Conservation (phyloP, 73 alveolate species). For the Paramecium caudatum region DNA sequence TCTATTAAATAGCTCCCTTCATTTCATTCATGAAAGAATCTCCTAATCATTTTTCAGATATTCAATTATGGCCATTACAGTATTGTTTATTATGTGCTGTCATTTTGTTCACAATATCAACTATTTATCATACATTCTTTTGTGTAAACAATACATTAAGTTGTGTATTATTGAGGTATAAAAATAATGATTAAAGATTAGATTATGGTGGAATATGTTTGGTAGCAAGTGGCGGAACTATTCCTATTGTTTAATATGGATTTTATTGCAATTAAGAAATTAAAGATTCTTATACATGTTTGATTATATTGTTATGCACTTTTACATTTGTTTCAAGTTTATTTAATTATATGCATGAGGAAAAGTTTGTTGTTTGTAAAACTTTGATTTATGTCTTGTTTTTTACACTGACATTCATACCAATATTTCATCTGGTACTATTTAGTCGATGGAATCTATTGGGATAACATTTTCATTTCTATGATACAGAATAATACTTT, state of each 20-base stretch:
- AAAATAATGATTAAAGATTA: too few relatives aligned
- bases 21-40: conserved; percentile 21
- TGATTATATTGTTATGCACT: conserved; percentile 76
- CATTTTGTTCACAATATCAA: conserved; percentile 4
- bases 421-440: conserved; percentile 78
- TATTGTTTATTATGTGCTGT: conserved; percentile 22
- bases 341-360: conserved; percentile 81
- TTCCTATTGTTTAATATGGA: conserved; percentile 88
- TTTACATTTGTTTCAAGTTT: conserved; percentile 79
- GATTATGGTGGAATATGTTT: conserved; percentile 95
- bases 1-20: conserved; percentile 62
- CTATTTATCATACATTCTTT: conserved; percentile 83
- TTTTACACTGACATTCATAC: conserved; percentile 80
- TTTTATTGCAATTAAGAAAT: conserved; percentile 83
- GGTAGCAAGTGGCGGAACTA: conserved; percentile 88
- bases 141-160: conserved; percentile 77
- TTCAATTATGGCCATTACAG: conserved; percentile 46
- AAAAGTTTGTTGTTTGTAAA: conserved; percentile 78
- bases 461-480: background rate
- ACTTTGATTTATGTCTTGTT: conserved; percentile 77
- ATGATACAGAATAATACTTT: conserved; percentile 26
- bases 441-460: conserved; percentile 43
- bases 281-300: conserved; percentile 72
- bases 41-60: conserved; percentile 50
- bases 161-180: conserved; percentile 82